These are phyloP conservation scores for Cairneyella variabilis DNA, from an alignment of 495 filamentous ascomycete species.

Conservation along the genomic window DNA sequence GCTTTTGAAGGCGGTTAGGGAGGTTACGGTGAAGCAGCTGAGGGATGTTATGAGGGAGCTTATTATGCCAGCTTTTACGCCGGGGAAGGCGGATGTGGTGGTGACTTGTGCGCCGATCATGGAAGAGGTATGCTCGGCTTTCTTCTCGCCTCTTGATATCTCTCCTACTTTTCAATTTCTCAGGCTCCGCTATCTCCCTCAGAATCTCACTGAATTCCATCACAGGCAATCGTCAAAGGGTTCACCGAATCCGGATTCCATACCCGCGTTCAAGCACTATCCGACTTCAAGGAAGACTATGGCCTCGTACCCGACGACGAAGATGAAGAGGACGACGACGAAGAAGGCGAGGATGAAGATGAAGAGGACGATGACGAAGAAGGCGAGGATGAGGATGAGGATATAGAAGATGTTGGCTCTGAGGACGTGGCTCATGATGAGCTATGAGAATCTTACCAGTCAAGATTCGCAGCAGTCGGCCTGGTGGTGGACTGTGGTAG, in stretches of 20 bases:
- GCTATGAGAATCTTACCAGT: too few relatives aligned
- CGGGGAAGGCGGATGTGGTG: constrained; percentile 74
- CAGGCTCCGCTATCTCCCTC: neutral
- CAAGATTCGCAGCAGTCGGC: too few relatives aligned
- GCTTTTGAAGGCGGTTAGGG: constrained; percentile 71
- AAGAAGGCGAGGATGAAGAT: constrained; percentile 53
- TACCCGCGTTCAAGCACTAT: constrained; percentile 67
- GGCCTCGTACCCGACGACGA: constrained; percentile 70
- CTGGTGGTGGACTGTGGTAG: too few relatives aligned
- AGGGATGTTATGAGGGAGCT: constrained; percentile 69
- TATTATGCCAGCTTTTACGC: constrained; percentile 72
- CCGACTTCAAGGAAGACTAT: constrained; percentile 87
- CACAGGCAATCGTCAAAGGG: constrained; percentile 63
- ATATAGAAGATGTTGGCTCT: too few relatives aligned
- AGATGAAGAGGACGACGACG: constrained; percentile 61
- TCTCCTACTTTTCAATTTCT: constrained; percentile 9
- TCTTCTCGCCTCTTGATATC: constrained; percentile 6
- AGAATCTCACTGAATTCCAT: neutral
- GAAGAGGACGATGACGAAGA: neutral
- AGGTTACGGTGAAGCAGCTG: constrained; percentile 73
- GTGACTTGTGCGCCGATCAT: constrained; percentile 86
- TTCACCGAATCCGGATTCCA: constrained; percentile 75
- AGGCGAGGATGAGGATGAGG: constrained; percentile 9
- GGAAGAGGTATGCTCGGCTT: constrained; percentile 61
- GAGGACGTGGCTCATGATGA: too few relatives aligned